Conservation (phyloP, 2,329 filamentous ascomycete species). For the Colletotrichum lentis region DNA sequence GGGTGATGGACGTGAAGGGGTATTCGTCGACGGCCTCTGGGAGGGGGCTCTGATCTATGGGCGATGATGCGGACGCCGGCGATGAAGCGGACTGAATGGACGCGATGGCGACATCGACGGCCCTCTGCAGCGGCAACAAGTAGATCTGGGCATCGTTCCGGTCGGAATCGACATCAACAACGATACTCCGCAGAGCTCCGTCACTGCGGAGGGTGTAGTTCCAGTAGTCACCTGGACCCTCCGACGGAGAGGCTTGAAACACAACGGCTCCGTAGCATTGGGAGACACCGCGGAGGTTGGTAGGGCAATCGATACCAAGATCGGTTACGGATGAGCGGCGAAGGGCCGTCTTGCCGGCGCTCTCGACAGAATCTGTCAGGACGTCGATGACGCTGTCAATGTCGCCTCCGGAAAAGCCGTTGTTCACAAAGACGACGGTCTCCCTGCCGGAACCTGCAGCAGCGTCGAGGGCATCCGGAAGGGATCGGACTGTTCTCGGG, state of each 20-base stretch:
- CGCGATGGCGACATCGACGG: slow-evolving; percentile 78
- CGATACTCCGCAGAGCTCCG: slow-evolving; percentile 70
- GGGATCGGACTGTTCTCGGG: slow-evolving; percentile 66
- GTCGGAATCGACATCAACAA: slow-evolving; percentile 69
- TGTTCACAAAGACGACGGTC: slow-evolving; percentile 82
- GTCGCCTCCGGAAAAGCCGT: slow-evolving; percentile 71
- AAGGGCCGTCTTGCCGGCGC: slow-evolving; percentile 63
- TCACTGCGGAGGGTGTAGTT: slow-evolving; percentile 88
- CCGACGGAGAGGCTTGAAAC: slow-evolving; percentile 77
- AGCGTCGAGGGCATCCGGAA: slow-evolving; percentile 68
- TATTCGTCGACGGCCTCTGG: slow-evolving; percentile 69
- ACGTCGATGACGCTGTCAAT: slow-evolving; percentile 75
- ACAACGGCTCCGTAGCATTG: slow-evolving; percentile 77
- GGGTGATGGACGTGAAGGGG: slow-evolving; percentile 76
- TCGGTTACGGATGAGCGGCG: slow-evolving; percentile 64
- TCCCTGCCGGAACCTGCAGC: slow-evolving; percentile 66
- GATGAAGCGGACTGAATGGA: slow-evolving; percentile 52
- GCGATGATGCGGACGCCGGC: background rate
- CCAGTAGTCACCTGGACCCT: slow-evolving; percentile 75
- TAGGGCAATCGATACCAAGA: slow-evolving; percentile 69
- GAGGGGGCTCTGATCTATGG: slow-evolving; percentile 44
- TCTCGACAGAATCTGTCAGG: slow-evolving; percentile 65
- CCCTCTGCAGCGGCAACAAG: slow-evolving; percentile 78
- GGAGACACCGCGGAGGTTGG: slow-evolving; percentile 71
- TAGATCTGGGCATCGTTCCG: slow-evolving; percentile 82